phyloP scores from a whole-genome alignment of 306 rosid genomes.

The Dryas alaskensis region DNA sequence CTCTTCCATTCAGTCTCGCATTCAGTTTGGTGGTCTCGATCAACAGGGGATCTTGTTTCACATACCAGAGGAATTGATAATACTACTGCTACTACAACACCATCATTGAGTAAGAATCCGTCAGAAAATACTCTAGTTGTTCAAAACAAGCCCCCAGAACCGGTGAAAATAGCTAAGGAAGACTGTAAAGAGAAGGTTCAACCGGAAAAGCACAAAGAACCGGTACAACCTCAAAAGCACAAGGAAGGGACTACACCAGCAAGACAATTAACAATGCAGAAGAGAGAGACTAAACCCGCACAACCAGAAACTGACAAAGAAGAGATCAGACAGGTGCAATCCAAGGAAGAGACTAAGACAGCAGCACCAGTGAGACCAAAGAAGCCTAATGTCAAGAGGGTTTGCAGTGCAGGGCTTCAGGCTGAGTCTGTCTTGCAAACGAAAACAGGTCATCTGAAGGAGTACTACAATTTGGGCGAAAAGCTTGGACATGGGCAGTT shows the following conservation, averaged over 20 bases:
- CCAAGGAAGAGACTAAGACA: constrained; percentile 18
- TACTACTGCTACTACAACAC: not conserved
- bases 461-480: constrained; percentile 51
- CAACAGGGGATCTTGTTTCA: constrained; percentile 23
- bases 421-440: constrained; percentile 57
- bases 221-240: not conserved
- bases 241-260: constrained; percentile 18
- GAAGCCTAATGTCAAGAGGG: constrained; percentile 50
- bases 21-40: constrained; percentile 47
- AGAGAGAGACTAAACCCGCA: constrained; percentile 24
- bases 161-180: constrained; percentile 42
- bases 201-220: not conserved
- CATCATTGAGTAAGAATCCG: constrained; percentile 7
- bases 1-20: constrained; percentile 27
- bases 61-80: constrained; percentile 1
- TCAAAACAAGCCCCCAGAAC: constrained; percentile 53
- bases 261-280: not conserved
- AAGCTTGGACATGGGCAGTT: constrained; percentile 86
- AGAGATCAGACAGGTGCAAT: not conserved
- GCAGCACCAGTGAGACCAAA: constrained; percentile 25
- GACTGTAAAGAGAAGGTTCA: constrained; percentile 21
- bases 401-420: constrained; percentile 62
- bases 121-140: constrained; percentile 10
- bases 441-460: constrained; percentile 63
- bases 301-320: not conserved